Percentiles rank a stretch among this genome's conserved stretches.
These are phyloP conservation scores for Dryas integrifolia DNA, from an alignment of 331 rosid species.

Conservation along the genomic window DNA sequence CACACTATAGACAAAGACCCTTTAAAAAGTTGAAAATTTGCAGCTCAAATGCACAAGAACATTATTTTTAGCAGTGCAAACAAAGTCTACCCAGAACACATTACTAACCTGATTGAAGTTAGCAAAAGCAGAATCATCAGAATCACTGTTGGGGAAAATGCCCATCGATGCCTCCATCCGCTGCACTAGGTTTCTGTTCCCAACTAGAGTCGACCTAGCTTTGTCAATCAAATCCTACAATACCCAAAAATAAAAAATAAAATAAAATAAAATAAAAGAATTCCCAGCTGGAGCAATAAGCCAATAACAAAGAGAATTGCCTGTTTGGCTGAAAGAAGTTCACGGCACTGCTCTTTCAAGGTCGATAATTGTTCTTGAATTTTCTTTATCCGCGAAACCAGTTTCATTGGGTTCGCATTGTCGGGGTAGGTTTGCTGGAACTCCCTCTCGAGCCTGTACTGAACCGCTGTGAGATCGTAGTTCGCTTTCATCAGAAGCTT, in stretches of 20 bases:
- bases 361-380: constrained; percentile 39
- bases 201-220: constrained; percentile 41
- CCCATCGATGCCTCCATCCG: constrained; percentile 70
- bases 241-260: background rate
- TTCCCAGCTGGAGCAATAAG: background rate
- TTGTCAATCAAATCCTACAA: constrained; percentile 41
- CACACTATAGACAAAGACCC: no score
- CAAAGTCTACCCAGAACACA: background rate
- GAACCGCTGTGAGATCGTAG: constrained; percentile 72
- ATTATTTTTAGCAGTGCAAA: background rate
- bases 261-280: background rate
- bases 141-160: constrained; percentile 36
- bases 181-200: constrained; percentile 56
- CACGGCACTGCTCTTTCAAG: constrained; percentile 44
- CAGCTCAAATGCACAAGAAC: no score
- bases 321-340: constrained; percentile 47
- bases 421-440: constrained; percentile 74
- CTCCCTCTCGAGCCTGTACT: constrained; percentile 75
- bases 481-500: constrained; percentile 70
- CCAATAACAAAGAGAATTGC: constrained; percentile 4
- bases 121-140: constrained; percentile 42
- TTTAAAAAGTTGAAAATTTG: background rate
- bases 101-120: constrained; percentile 41
- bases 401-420: constrained; percentile 48
- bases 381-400: constrained; percentile 47